These are phyloP conservation scores for Xylaria venustula DNA, from an alignment of 495 filamentous ascomycete species.

Conservation along the genomic window DNA sequence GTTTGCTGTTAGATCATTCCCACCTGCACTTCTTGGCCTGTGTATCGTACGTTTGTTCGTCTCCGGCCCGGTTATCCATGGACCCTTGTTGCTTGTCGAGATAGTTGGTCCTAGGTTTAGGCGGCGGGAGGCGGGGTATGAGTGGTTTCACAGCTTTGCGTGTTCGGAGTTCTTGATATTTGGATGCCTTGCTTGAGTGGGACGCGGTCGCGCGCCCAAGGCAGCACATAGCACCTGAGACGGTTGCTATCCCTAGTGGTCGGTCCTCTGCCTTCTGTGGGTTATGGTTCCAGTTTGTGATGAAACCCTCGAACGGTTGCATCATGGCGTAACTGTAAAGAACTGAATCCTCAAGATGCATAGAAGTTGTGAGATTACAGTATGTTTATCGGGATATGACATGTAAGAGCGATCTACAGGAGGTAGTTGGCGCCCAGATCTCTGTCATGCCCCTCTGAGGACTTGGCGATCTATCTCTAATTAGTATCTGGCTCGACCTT, in stretches of 20 bases:
- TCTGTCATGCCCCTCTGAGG: neutral
- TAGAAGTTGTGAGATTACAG: neutral
- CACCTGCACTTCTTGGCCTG: slow-evolving; percentile 2
- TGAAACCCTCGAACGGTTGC: neutral
- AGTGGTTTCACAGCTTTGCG: slow-evolving; percentile 1
- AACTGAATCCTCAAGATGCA: neutral
- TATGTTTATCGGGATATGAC: neutral
- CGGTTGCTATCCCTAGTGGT: neutral
- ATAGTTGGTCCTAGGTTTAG: slow-evolving; percentile 3
- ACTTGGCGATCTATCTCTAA: slow-evolving; percentile 2
- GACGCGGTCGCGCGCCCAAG: slow-evolving; percentile 1
- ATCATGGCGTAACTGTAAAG: neutral
- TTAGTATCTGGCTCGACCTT: neutral
- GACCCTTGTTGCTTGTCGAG: neutral
- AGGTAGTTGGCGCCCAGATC: neutral
- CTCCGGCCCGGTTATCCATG: neutral
- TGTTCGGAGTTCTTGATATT: neutral
- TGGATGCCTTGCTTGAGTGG: neutral
- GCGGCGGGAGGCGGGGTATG: neutral
- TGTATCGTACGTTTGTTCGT: neutral
- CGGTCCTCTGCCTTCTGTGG: neutral
- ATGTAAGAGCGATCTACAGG: neutral
- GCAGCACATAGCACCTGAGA: neutral
- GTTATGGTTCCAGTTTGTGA: neutral
- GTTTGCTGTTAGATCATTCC: slow-evolving; percentile 10